Evolutionary conservation across 208 protist genomes (phyloP), one percentile per base, ranked within the genome.

Genomic region (Leishmania tropica): DNA sequence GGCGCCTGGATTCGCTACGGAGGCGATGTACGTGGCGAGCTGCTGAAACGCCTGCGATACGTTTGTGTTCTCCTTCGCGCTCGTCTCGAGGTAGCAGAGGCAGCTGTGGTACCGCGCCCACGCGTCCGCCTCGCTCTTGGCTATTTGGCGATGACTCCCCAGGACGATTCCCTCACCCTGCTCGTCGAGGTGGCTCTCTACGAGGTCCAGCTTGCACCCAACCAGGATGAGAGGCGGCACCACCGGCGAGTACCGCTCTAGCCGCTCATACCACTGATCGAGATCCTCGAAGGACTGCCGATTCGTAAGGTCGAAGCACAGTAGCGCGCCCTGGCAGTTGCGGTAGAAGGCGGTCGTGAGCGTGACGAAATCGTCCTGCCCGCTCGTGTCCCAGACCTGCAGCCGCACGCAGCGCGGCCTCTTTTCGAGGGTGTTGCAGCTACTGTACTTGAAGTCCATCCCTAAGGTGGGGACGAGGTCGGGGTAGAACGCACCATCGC

Each of bases 271-370:
- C 94, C 94, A 97, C 81, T 81, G 86, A 60, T 98, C 88, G 24
- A 98, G 87, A 76, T 98, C 91, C 40, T 97, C 91, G 84, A 98
- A 99, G 47, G 94, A 95, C 60, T 83, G 54, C 28, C 90, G 81
- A 75, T 97, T 99, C 31, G 99, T 99, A 48, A 99, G 93, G 82
- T 99, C 99, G 83, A 99, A 99, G 83, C 99, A 99, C 10, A 99
- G 88, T 15, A 99, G 56, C 4, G 93, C 94, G 17, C 93, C 96
- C 68, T 96, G 91, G 84, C 95, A 97, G 83, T 97, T 97, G 62
- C 96, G 91, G 79, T 98, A 98, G 81, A 97, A 98, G 67, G 94
- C 96, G 10, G 94, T 96, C 17, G 95, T 97, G 73, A 98, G 91
- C 15, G 96, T 93, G 40, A 96, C 90, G 77, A 97, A 98, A 68